Conservation (phyloP, 2,329 filamentous ascomycete species). For the Claviceps sp. region DNA sequence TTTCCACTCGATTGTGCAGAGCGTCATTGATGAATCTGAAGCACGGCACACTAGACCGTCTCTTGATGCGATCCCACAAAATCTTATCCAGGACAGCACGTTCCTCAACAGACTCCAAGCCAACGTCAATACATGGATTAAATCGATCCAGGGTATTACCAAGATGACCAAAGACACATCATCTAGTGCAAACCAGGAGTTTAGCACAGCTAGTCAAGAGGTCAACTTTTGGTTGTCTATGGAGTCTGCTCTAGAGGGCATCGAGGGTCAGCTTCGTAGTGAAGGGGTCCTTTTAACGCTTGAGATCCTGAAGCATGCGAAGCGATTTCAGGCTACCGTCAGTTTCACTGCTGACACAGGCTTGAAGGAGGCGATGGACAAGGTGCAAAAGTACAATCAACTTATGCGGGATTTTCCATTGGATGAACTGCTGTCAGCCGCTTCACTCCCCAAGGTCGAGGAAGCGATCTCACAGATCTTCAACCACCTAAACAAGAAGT, state of each 20-base stretch:
- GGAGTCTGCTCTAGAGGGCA: constrained; percentile 83
- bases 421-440: constrained; percentile 86
- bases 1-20: constrained; percentile 79
- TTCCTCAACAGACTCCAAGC: constrained; percentile 91
- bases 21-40: constrained; percentile 65
- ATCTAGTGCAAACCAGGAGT: constrained; percentile 40
- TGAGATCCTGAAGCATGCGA: constrained; percentile 90
- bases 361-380: constrained; percentile 87
- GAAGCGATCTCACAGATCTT: constrained; percentile 88
- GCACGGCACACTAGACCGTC: constrained; percentile 53
- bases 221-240: constrained; percentile 99
- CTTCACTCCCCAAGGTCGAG: constrained; percentile 74
- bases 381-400: constrained; percentile 97
- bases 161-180: constrained; percentile 79
- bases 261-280: constrained; percentile 76
- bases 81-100: constrained; percentile 72
- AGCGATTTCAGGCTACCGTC: constrained; percentile 93
- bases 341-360: constrained; percentile 95
- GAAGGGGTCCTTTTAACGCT: constrained; percentile 84
- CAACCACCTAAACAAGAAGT: constrained; percentile 89
- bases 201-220: constrained; percentile 76
- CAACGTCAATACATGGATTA: constrained; percentile 95
- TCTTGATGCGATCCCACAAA: constrained; percentile 62
- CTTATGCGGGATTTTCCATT: constrained; percentile 96
- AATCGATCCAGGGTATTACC: constrained; percentile 92